Evolutionary conservation across 805 yeast species (phyloP).

Genomic region (Spathaspora hagerdaliae): DNA sequence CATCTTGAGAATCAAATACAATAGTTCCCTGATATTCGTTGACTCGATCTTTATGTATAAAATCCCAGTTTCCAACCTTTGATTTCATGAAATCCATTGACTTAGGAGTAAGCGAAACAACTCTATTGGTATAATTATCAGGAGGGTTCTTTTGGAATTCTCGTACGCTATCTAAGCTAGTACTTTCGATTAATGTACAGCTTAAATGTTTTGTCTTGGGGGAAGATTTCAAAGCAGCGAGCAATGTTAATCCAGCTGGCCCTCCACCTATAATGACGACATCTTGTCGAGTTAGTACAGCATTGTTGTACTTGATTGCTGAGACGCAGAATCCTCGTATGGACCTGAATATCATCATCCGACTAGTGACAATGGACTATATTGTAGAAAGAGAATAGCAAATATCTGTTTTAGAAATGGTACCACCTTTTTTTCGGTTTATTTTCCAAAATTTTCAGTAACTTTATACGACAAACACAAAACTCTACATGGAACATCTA

Average conservation of each 20-base stretch:
- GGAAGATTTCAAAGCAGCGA: slow-evolving; percentile 74
- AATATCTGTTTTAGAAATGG: not conserved
- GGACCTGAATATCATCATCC: not conserved
- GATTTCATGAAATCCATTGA: slow-evolving; percentile 59
- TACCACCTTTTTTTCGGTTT: not conserved
- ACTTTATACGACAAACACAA: not conserved
- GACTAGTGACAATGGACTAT: too few relatives aligned
- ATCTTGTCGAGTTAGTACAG: slow-evolving; percentile 39
- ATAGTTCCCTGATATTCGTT: slow-evolving; percentile 76
- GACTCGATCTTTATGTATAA: slow-evolving; percentile 64
- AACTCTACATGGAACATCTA: not conserved
- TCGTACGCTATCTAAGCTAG: slow-evolving; percentile 50
- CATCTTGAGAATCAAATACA: slow-evolving; percentile 79
- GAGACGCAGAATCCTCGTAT: not conserved
- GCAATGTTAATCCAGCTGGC: slow-evolving; percentile 89
- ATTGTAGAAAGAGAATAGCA: not conserved
- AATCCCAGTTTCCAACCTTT: slow-evolving; percentile 72
- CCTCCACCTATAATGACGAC: slow-evolving; percentile 94
- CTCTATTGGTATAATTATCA: slow-evolving; percentile 66
- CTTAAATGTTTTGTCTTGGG: slow-evolving; percentile 55
- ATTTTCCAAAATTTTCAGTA: not conserved
- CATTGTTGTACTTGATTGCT: not conserved
- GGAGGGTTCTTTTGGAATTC: slow-evolving; percentile 44
- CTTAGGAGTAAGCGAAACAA: slow-evolving; percentile 81
- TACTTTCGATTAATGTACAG: slow-evolving; percentile 73